Evolutionary conservation across 305 asterid species (phyloP), one percentile per base, ranked within the genome.

Genomic region (Fraxinus sp.): DNA sequence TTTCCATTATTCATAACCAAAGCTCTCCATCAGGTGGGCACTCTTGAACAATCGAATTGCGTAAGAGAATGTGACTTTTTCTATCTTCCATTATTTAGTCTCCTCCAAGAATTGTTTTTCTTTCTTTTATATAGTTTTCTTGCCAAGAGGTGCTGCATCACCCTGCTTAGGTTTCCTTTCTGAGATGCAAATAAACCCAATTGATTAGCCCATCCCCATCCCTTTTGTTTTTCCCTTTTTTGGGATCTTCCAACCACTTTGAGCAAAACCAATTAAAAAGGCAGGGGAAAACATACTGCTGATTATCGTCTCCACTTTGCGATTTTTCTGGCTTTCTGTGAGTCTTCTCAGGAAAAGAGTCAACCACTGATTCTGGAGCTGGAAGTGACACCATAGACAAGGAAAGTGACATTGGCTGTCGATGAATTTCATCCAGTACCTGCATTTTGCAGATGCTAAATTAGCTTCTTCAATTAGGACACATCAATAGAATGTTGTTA

Each of bases 361-460:
- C 91, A 30, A 95, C 99, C 83, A 94, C 90, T 41, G 97, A 89
- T 82, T 94, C 97, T 24, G 94, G 95, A 83, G 99, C 99, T 24
- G 99, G 98, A 86, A 88, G 92, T 83, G 98, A 89, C 83, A 88
- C 89, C 89, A 86, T 80, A 32, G 97, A 90, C 89, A 91, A 84
- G 87, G 98, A 89, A 86, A 87, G 86, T 0, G 98, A 85, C 92
- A 90, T 85, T 7, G 98, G 98, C 81, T 94, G 98, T 62, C 93
- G 92, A 84, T 95, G 99, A 81, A 94, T 92, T 90, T 94, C 98
- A 88, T 95, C 99, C 83, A 94, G 91, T 41, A 95, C 97, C 99
- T 95, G 91, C 74, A 86, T 62, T 76, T 32, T 70, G 18, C 79
- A 82, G 49, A 62, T 62, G 3, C 11, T 20, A 62, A 62, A 7